These are phyloP conservation scores for Penicillium griseofulvum DNA, from an alignment of 2,329 filamentous ascomycete genomes.

Conservation along the genomic window DNA sequence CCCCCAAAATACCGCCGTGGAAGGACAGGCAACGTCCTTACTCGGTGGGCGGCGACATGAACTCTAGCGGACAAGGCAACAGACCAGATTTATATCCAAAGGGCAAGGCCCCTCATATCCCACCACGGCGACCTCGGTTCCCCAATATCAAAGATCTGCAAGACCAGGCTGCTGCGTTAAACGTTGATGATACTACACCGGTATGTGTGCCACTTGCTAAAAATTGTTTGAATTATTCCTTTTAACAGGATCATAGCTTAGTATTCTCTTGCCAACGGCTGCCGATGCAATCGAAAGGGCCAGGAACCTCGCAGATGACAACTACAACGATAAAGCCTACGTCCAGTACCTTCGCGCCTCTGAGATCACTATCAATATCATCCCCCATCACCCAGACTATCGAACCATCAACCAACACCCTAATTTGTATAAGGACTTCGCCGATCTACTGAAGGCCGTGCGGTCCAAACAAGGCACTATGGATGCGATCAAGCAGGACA, in stretches of 20 bases:
- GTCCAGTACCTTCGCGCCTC: slow-evolving; percentile 81
- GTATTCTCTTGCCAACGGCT: slow-evolving; percentile 34
- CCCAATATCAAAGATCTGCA: slow-evolving; percentile 44
- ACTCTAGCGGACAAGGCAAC: slow-evolving; percentile 26
- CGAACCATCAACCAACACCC: slow-evolving; percentile 56
- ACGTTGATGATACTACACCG: slow-evolving; percentile 32
- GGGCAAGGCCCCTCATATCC: slow-evolving; percentile 16
- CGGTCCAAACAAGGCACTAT: slow-evolving; percentile 43
- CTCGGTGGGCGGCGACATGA: slow-evolving; percentile 29
- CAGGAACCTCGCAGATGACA: slow-evolving; percentile 30
- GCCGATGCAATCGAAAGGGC: slow-evolving; percentile 37
- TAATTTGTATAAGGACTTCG: slow-evolving; percentile 51
- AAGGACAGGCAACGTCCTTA: slow-evolving; percentile 27
- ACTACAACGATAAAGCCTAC: slow-evolving; percentile 67
- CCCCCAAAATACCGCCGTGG: slow-evolving; percentile 35
- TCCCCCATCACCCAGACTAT: slow-evolving; percentile 75
- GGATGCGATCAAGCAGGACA: slow-evolving; percentile 42
- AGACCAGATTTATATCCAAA: slow-evolving; percentile 26
- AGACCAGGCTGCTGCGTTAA: slow-evolving; percentile 37
- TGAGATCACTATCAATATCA: slow-evolving; percentile 71
- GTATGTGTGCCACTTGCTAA: slow-evolving; percentile 17
- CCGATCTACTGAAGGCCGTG: slow-evolving; percentile 48
- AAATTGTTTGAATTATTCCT: slow-evolving; percentile 7
- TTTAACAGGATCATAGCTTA: slow-evolving; percentile 32
- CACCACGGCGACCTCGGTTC: slow-evolving; percentile 28